Percentiles rank a stretch among this genome's conserved stretches.
These are phyloP conservation scores for Sicyos edulis DNA, from an alignment of 306 rosid genomes.

Conservation along the genomic window DNA sequence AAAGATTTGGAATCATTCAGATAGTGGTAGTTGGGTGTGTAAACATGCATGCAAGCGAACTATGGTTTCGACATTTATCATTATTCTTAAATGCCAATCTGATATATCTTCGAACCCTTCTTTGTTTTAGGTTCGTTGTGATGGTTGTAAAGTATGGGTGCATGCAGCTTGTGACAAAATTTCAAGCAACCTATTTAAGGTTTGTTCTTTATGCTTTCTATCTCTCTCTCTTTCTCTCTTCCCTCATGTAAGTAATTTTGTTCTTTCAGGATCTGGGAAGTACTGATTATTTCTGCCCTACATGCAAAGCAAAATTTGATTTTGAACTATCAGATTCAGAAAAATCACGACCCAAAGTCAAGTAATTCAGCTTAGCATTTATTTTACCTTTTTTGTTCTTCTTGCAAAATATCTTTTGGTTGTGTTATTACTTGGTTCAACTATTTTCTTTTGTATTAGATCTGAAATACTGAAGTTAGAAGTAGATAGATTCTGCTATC, in stretches of 20 bases:
- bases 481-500: background rate
- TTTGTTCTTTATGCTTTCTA: slow-evolving; percentile 28
- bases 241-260: slow-evolving; percentile 32
- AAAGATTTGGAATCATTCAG: slow-evolving; percentile 85
- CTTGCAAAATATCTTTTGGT: background rate
- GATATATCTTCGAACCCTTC: slow-evolving; percentile 19
- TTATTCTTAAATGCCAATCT: background rate
- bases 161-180: slow-evolving; percentile 94
- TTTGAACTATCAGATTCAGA: slow-evolving; percentile 96
- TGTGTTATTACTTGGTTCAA: slow-evolving; percentile 6
- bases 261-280: slow-evolving; percentile 68
- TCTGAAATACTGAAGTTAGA: background rate
- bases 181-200: slow-evolving; percentile 78
- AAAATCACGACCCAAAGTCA: slow-evolving; percentile 60
- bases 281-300: slow-evolving; percentile 94
- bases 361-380: slow-evolving; percentile 43
- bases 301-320: slow-evolving; percentile 92
- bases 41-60: slow-evolving; percentile 25
- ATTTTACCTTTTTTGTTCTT: background rate
- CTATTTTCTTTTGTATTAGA: background rate
- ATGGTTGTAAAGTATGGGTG: slow-evolving; percentile 99
- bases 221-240: slow-evolving; percentile 10
- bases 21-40: slow-evolving; percentile 99
- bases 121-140: slow-evolving; percentile 83
- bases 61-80: slow-evolving; percentile 19